A percentile compares a stretch with the other conserved stretches of the same genome.
Evolutionary conservation across 768 basidiomycete genomes (phyloP).

Genomic region (Gautieria morchelliformis): DNA sequence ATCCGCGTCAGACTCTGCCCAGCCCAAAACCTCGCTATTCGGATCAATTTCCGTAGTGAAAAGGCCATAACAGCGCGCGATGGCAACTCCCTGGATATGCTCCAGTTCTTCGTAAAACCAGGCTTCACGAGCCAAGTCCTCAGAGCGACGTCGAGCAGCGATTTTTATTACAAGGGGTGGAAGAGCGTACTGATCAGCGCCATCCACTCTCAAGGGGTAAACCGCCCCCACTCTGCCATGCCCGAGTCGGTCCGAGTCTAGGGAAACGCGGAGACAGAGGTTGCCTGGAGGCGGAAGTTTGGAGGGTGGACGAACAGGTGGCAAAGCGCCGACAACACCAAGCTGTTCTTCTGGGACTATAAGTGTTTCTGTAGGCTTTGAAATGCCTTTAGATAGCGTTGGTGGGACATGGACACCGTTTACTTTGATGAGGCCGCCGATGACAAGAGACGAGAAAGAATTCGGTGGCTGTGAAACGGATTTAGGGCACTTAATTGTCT

Average conservation of each 20-base stretch:
- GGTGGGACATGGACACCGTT: too few species aligned
- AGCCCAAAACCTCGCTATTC: too few species aligned
- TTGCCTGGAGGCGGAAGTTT: too few species aligned
- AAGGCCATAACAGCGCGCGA: constrained; percentile 7
- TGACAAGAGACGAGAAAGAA: too few species aligned
- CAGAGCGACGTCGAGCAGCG: not conserved
- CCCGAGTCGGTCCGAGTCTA: not conserved
- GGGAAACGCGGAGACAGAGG: not conserved
- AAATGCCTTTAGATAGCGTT: too few species aligned
- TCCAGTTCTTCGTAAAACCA: constrained; percentile 11
- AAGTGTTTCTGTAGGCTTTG: too few species aligned
- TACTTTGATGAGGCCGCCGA: too few species aligned
- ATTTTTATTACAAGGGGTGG: not conserved
- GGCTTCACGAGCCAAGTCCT: not conserved
- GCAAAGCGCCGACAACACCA: too few species aligned
- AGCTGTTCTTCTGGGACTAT: too few species aligned
- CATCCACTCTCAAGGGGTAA: not conserved
- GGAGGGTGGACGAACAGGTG: not conserved
- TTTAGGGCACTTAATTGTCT: too few species aligned
- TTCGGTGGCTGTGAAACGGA: too few species aligned
- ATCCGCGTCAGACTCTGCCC: too few species aligned
- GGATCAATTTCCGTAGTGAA: not conserved
- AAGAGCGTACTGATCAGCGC: not conserved
- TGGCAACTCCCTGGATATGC: constrained; percentile 3
- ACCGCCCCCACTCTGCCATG: not conserved